phyloP scores from a whole-genome alignment of 768 basidiomycete species.

The Mycena venus region DNA sequence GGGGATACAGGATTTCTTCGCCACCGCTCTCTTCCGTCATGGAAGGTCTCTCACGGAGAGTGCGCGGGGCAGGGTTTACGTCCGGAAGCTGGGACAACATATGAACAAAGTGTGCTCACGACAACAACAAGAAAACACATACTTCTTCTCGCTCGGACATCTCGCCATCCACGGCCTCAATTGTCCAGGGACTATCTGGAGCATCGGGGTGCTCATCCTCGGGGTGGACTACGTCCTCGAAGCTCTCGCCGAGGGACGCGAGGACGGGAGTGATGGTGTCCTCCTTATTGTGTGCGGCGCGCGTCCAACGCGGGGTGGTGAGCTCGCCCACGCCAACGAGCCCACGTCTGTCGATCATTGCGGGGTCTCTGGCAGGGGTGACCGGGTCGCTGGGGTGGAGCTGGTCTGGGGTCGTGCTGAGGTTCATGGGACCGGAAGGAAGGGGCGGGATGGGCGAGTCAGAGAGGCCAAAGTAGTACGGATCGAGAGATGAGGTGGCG shows the following conservation, averaged over 20 bases:
- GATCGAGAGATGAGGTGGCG: conserved; percentile 86
- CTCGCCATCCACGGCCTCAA: conserved; percentile 88
- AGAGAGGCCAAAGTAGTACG: conserved; percentile 88
- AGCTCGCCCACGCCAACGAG: conserved; percentile 97
- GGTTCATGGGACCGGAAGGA: conserved; percentile 53
- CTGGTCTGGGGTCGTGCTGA: conserved; percentile 75
- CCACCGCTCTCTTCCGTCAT: conserved; percentile 89
- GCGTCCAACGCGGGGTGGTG: conserved; percentile 94
- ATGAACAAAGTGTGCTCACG: conserved; percentile 15
- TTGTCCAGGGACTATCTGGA: conserved; percentile 90
- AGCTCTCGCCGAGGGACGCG: conserved; percentile 50
- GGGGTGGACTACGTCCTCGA: conserved; percentile 57
- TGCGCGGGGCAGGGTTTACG: conserved; percentile 58
- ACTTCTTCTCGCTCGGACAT: conserved; percentile 80
- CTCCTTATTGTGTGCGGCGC: conserved; percentile 57
- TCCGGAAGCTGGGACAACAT: conserved; percentile 54
- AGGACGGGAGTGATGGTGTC: conserved; percentile 46
- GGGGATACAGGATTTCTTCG: conserved; percentile 91
- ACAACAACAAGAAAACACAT: conserved; percentile 36
- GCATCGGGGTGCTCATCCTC: conserved; percentile 63
- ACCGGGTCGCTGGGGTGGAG: conserved; percentile 64
- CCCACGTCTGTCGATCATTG: conserved; percentile 85
- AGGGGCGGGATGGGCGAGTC: conserved; percentile 73
- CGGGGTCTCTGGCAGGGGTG: conserved; percentile 83
- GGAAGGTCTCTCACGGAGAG: conserved; percentile 73